Percentiles rank a stretch among this genome's conserved stretches.
These are phyloP conservation scores for Carex sylvatica DNA, from an alignment of 202 grass and related monocot species.

Conservation along the genomic window DNA sequence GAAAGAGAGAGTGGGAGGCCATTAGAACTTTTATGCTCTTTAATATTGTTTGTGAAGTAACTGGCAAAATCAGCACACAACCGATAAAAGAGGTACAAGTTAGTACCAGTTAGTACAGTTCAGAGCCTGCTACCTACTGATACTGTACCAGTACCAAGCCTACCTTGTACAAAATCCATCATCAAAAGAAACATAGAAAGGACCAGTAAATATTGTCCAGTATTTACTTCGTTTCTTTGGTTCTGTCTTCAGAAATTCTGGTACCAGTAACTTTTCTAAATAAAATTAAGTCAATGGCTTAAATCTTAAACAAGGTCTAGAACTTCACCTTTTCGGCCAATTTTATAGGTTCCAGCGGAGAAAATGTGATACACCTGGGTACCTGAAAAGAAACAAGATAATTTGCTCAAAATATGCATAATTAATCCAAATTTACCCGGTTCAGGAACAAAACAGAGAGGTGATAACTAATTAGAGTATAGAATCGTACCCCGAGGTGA, in stretches of 20 bases:
- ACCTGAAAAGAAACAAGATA: conserved; percentile 38
- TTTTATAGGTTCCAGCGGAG: conserved; percentile 69
- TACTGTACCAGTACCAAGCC: not conserved
- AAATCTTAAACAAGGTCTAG: not conserved
- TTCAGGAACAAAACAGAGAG: not conserved
- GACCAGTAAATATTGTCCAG: no score
- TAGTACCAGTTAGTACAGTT: not conserved
- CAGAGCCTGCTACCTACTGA: not conserved
- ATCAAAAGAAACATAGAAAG: no score
- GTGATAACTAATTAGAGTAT: not conserved
- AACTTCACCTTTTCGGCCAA: conserved; percentile 76
- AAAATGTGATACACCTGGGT: conserved; percentile 68
- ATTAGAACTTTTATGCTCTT: not conserved
- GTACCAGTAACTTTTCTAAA: not conserved
- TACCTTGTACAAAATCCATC: not conserved
- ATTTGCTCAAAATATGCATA: not conserved
- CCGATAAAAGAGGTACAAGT: not conserved
- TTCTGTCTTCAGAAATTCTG: not conserved
- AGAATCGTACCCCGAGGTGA: conserved; percentile 45
- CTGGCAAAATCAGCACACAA: not conserved
- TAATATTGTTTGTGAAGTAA: not conserved
- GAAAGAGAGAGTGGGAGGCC: not conserved
- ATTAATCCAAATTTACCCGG: not conserved
- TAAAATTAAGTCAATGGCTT: not conserved
- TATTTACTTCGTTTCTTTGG: not conserved